Percentiles rank a stretch among this genome's conserved stretches.
These are phyloP conservation scores for Sphagnum fallax DNA, from an alignment of 228 moss, liverwort and hornwort species.

Conservation along the genomic window DNA sequence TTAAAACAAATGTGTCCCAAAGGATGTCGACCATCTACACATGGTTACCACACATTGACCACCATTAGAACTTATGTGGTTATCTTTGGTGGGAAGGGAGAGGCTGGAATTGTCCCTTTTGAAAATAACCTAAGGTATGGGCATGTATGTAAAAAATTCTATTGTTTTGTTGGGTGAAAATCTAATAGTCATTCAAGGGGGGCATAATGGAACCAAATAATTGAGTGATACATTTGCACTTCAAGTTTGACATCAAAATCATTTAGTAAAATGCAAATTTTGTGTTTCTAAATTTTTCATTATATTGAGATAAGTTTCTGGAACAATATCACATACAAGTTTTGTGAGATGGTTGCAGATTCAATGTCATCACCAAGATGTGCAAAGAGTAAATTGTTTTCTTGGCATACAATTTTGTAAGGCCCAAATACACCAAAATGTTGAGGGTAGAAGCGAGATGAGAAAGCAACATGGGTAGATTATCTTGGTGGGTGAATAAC, in stretches of 20 bases:
- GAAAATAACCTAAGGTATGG: slow-evolving; percentile 28
- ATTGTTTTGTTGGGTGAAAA: slow-evolving; percentile 22
- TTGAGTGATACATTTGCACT: slow-evolving; percentile 48
- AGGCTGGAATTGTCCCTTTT: slow-evolving; percentile 48
- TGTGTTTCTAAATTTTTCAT: too few relatives aligned
- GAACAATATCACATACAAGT: too few relatives aligned
- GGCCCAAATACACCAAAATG: slow-evolving; percentile 28
- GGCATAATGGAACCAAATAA: slow-evolving; percentile 65
- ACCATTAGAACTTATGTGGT: slow-evolving; percentile 54
- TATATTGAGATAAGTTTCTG: too few relatives aligned
- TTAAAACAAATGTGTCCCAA: slow-evolving; percentile 27
- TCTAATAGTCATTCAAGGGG: slow-evolving; percentile 58
- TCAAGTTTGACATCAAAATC: slow-evolving; percentile 11
- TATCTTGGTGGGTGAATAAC: slow-evolving; percentile 79
- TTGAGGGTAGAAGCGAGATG: slow-evolving; percentile 36
- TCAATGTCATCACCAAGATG: slow-evolving; percentile 20
- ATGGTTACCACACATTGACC: slow-evolving; percentile 86
- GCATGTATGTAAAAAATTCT: not conserved
- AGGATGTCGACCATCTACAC: slow-evolving; percentile 51
- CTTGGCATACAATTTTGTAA: slow-evolving; percentile 53
- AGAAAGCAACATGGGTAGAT: slow-evolving; percentile 13
- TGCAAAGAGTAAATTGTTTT: slow-evolving; percentile 21
- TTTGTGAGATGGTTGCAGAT: slow-evolving; percentile 15
- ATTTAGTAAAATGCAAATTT: too few relatives aligned
- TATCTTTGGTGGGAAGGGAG: slow-evolving; percentile 80